These are phyloP conservation scores for Xylaria hypoxylon DNA, from an alignment of 2,329 filamentous ascomycete genomes.

Conservation along the genomic window DNA sequence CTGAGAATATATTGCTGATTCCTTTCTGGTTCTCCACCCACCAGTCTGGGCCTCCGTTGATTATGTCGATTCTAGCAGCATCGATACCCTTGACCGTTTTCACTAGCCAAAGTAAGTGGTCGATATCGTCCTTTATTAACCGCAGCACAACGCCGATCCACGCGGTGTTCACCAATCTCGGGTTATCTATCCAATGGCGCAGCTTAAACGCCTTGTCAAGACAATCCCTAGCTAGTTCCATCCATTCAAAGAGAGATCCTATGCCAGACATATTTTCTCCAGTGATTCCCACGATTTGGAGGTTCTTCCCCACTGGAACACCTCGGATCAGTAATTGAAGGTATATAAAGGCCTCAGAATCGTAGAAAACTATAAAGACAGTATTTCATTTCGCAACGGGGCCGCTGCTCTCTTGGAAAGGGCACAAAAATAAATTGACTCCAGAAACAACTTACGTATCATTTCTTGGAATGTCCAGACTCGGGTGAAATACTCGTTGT, in stretches of 20 bases:
- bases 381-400: neutral
- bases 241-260: slow-evolving; percentile 35
- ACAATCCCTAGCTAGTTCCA: slow-evolving; percentile 35
- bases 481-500: slow-evolving; percentile 46
- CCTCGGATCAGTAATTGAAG: neutral
- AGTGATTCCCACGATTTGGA: slow-evolving; percentile 41
- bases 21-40: slow-evolving; percentile 51
- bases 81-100: slow-evolving; percentile 43
- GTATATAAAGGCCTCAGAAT: neutral
- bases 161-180: slow-evolving; percentile 18
- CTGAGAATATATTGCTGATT: slow-evolving; percentile 52
- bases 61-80: slow-evolving; percentile 44
- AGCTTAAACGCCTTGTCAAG: slow-evolving; percentile 35
- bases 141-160: slow-evolving; percentile 41
- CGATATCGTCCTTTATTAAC: slow-evolving; percentile 43
- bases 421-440: neutral
- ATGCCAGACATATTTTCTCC: slow-evolving; percentile 11
- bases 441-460: slow-evolving; percentile 34
- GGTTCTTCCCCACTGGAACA: slow-evolving; percentile 45
- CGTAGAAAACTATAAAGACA: neutral
- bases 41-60: slow-evolving; percentile 50
- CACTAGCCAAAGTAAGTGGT: slow-evolving; percentile 34
- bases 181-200: slow-evolving; percentile 24
- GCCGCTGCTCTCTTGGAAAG: neutral
- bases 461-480: slow-evolving; percentile 51